Conservation (phyloP, 192 early-diverging fungal species). For the Chytriomyces hyalinus region DNA sequence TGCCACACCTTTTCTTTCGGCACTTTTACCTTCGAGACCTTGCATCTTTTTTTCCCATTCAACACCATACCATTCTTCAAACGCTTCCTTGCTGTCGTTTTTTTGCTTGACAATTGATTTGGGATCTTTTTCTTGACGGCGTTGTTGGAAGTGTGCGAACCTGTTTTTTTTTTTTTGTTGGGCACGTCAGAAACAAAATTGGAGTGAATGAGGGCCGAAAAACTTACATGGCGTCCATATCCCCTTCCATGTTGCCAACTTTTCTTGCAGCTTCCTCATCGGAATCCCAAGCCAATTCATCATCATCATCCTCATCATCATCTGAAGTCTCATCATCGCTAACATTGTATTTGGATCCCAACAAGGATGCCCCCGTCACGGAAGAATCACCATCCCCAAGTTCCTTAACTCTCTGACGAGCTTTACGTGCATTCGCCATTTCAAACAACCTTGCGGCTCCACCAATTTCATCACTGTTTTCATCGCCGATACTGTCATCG, state of each 20-base stretch:
- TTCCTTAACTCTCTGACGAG: constrained; percentile 30
- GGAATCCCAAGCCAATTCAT: constrained; percentile 43
- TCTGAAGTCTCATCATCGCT: constrained; percentile 43
- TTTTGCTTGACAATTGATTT: constrained; percentile 74
- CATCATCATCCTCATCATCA: constrained; percentile 50
- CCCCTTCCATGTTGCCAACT: constrained; percentile 40
- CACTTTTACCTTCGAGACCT: constrained; percentile 44
- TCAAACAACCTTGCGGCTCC: constrained; percentile 1
- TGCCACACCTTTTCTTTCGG: constrained; percentile 49
- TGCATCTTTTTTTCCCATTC: constrained; percentile 57
- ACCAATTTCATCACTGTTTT: constrained; percentile 6
- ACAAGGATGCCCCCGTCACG: constrained; percentile 1
- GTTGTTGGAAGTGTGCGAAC: constrained; percentile 75
- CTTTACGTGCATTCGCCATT: neutral
- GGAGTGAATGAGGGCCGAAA: neutral
- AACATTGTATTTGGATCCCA: constrained; percentile 21
- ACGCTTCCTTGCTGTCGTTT: constrained; percentile 57
- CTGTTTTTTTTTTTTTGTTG: constrained; percentile 32
- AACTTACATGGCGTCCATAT: constrained; percentile 68
- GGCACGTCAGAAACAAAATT: constrained; percentile 12
- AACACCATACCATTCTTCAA: constrained; percentile 64
- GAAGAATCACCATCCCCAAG: constrained; percentile 19
- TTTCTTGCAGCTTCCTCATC: constrained; percentile 62
- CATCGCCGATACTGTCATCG: constrained; percentile 30
- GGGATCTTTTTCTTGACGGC: constrained; percentile 76